phyloP scores from a whole-genome alignment of 192 early-diverging fungal species.

The Dissophora globulifera region DNA sequence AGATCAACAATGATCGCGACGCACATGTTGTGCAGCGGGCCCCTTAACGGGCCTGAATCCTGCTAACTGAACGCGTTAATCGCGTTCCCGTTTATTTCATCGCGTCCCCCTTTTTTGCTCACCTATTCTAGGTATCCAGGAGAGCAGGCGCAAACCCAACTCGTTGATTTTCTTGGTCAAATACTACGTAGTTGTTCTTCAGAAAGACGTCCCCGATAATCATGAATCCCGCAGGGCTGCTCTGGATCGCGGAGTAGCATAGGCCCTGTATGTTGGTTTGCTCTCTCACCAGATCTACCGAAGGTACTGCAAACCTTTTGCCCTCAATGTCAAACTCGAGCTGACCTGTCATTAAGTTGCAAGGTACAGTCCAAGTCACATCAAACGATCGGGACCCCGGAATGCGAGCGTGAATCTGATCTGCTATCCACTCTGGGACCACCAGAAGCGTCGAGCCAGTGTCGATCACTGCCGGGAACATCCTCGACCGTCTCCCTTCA shows the following conservation, averaged over 20 bases:
- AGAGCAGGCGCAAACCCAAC: conserved; percentile 65
- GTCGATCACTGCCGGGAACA: conserved; percentile 51
- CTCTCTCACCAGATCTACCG: conserved; percentile 32
- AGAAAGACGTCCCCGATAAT: conserved; percentile 78
- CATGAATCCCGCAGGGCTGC: conserved; percentile 22
- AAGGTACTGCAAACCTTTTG: conserved; percentile 22
- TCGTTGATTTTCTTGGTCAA: conserved; percentile 64
- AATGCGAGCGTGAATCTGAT: conserved; percentile 9
- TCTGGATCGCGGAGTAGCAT: conserved; percentile 40
- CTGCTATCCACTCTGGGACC: conserved; percentile 15
- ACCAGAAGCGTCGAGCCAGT: conserved; percentile 59
- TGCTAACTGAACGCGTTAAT: too few species aligned
- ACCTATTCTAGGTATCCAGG: too few species aligned
- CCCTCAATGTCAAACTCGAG: conserved; percentile 27
- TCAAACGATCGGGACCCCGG: background rate
- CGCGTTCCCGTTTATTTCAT: too few species aligned
- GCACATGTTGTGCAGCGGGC: too few species aligned
- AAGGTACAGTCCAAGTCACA: conserved; percentile 24
- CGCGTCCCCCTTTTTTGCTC: too few species aligned
- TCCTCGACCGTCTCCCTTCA: background rate
- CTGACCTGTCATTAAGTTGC: background rate
- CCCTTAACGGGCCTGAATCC: too few species aligned
- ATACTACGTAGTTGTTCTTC: conserved; percentile 73
- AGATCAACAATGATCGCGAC: too few species aligned
- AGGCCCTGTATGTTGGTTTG: background rate